phyloP scores from a whole-genome alignment of 2,329 filamentous ascomycete species.

The Phaeophleospora eucalypticola region DNA sequence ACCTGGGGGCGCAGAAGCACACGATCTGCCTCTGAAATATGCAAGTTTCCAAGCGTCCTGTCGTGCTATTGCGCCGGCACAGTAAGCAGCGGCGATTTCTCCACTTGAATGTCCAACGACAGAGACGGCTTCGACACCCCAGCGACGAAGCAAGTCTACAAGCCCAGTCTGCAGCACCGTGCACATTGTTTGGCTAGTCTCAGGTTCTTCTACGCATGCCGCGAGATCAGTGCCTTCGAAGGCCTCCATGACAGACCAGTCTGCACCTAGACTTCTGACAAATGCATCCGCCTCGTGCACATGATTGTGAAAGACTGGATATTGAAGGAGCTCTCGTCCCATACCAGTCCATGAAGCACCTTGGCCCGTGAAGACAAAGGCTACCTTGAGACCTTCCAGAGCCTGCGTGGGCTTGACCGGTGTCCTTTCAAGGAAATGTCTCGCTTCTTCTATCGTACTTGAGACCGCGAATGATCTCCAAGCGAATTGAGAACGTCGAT shows the following conservation, averaged over 20 bases:
- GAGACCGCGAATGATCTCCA: too few relatives aligned
- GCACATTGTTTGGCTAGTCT: conserved; percentile 30
- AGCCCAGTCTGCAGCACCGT: conserved; percentile 16
- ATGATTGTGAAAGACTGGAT: conserved; percentile 1
- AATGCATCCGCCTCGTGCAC: background rate
- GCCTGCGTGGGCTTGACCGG: too few relatives aligned
- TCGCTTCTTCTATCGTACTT: too few relatives aligned
- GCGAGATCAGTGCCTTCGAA: conserved; percentile 44
- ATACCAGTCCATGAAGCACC: conserved; percentile 26
- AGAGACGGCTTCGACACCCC: conserved; percentile 18
- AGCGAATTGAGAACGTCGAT: too few relatives aligned
- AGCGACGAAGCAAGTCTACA: conserved; percentile 13
- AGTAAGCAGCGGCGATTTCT: conserved; percentile 34
- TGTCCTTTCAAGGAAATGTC: too few relatives aligned
- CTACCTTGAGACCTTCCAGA: background rate
- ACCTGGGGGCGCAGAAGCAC: conserved; percentile 15
- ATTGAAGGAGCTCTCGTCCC: conserved; percentile 5
- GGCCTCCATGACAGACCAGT: conserved; percentile 15
- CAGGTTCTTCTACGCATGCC: conserved; percentile 21
- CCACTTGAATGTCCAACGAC: conserved; percentile 33
- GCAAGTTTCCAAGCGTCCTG: conserved; percentile 11
- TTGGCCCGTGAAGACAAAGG: conserved; percentile 15
- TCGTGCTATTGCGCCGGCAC: conserved; percentile 18
- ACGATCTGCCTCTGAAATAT: conserved; percentile 15
- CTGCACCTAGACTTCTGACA: conserved; percentile 11